Conservation (phyloP, 352 stramenopile species). For the Phytophthora meadii region DNA sequence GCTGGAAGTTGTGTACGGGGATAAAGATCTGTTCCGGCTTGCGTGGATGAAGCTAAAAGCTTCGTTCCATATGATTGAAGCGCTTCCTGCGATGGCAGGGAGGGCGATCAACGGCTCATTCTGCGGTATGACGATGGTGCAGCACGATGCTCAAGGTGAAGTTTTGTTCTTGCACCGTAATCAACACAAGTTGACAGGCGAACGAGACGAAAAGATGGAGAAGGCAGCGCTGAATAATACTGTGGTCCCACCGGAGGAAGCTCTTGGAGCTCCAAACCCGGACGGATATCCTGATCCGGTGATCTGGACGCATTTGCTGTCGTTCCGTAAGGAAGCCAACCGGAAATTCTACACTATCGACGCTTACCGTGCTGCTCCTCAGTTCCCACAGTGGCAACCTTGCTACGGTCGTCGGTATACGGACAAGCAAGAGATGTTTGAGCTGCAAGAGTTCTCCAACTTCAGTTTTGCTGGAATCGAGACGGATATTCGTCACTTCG, state of each 20-base stretch:
- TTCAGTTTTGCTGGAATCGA: conserved; percentile 24
- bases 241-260: conserved; percentile 17
- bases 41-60: conserved; percentile 58
- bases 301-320: conserved; percentile 73
- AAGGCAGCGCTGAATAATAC: conserved; percentile 16
- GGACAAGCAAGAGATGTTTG: conserved; percentile 18
- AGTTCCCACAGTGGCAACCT: conserved; percentile 55
- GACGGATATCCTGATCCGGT: conserved; percentile 47
- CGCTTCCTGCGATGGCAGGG: conserved; percentile 44
- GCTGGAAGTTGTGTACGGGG: conserved; percentile 48
- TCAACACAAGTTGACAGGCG: conserved; percentile 43
- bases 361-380: conserved; percentile 46
- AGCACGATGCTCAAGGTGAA: conserved; percentile 41
- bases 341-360: conserved; percentile 55
- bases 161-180: conserved; percentile 63
- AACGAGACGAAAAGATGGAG: conserved; percentile 21
- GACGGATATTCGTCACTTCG: conserved; percentile 27
- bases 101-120: conserved; percentile 43
- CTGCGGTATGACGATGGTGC: conserved; percentile 61
- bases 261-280: conserved; percentile 18
- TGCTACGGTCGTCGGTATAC: conserved; percentile 54
- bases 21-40: conserved; percentile 67
- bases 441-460: conserved; percentile 25
- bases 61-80: conserved; percentile 53
- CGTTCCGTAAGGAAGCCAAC: conserved; percentile 50